phyloP scores from a whole-genome alignment of 148 eudicot genomes.

The Gaultheria prostrata region DNA sequence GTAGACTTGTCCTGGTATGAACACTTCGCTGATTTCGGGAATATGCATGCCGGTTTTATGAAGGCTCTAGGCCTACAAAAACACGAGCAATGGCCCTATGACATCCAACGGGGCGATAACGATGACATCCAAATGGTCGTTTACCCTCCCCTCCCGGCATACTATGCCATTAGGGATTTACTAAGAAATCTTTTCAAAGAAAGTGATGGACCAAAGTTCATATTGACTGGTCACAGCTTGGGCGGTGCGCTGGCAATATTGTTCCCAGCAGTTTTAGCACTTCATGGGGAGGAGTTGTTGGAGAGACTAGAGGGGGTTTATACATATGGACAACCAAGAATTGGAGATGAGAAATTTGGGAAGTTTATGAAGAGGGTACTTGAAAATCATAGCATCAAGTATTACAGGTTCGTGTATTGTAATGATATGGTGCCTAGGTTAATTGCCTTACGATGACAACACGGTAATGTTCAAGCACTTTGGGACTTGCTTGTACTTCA shows the following conservation, averaged over 20 bases:
- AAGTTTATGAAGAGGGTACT: slow-evolving; percentile 38
- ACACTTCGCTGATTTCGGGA: slow-evolving; percentile 44
- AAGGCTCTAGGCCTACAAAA: slow-evolving; percentile 63
- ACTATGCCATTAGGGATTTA: slow-evolving; percentile 46
- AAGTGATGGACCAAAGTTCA: slow-evolving; percentile 37
- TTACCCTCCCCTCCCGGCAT: slow-evolving; percentile 28
- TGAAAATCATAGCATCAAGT: slow-evolving; percentile 24
- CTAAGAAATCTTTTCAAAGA: slow-evolving; percentile 28
- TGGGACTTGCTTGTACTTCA: slow-evolving; percentile 57
- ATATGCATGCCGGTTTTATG: slow-evolving; percentile 65
- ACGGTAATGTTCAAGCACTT: slow-evolving; percentile 60
- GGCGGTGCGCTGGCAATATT: slow-evolving; percentile 75
- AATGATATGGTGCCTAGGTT: slow-evolving; percentile 65
- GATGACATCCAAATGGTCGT: slow-evolving; percentile 20
- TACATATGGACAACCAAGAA: slow-evolving; percentile 83
- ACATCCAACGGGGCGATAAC: too few relatives aligned
- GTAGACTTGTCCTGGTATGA: slow-evolving; percentile 62
- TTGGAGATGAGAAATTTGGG: slow-evolving; percentile 60
- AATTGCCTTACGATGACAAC: slow-evolving; percentile 47
- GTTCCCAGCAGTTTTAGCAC: slow-evolving; percentile 53
- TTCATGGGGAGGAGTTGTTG: slow-evolving; percentile 45
- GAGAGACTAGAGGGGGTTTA: slow-evolving; percentile 50
- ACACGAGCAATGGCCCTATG: slow-evolving; percentile 39
- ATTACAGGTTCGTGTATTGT: slow-evolving; percentile 63
- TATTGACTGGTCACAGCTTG: slow-evolving; percentile 81